Evolutionary conservation across 148 eudicot genomes (phyloP).

Genomic region (Oxyria digyna): DNA sequence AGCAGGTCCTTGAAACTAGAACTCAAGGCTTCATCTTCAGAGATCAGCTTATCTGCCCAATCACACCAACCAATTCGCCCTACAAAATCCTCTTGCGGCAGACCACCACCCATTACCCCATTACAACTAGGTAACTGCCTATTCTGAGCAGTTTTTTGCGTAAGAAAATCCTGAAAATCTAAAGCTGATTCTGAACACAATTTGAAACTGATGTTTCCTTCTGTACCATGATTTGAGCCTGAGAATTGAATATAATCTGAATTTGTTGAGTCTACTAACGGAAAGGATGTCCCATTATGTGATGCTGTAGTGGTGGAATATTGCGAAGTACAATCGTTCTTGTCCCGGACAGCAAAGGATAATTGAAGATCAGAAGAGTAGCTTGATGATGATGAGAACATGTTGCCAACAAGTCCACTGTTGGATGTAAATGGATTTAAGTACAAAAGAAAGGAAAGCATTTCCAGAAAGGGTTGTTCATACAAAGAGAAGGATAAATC

Average conservation of each 20-base stretch:
- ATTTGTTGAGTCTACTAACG: no score
- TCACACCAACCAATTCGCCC: constrained; percentile 60
- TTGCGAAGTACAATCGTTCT: constrained; percentile 33
- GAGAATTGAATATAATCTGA: constrained; percentile 35
- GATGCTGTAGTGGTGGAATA: constrained; percentile 27
- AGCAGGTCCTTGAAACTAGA: constrained; percentile 63
- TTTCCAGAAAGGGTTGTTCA: no score
- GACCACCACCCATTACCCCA: constrained; percentile 22
- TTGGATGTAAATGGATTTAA: constrained; percentile 37
- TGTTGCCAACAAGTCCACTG: constrained; percentile 47
- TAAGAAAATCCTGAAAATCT: constrained; percentile 42
- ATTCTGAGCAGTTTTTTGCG: constrained; percentile 24
- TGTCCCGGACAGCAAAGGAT: constrained; percentile 43
- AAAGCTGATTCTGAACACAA: constrained; percentile 53
- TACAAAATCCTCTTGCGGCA: constrained; percentile 36
- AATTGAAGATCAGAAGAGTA: constrained; percentile 50
- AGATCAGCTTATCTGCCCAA: constrained; percentile 71
- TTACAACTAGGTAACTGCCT: constrained; percentile 27
- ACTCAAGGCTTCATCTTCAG: constrained; percentile 51
- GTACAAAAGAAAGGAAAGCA: no score
- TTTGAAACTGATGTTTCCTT: constrained; percentile 25
- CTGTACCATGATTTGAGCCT: constrained; percentile 29
- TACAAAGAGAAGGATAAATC: no score
- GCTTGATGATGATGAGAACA: constrained; percentile 54
- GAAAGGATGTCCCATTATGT: no score